Conservation (phyloP, 108 stramenopile species). For the Cylindrotheca fusiformis region DNA sequence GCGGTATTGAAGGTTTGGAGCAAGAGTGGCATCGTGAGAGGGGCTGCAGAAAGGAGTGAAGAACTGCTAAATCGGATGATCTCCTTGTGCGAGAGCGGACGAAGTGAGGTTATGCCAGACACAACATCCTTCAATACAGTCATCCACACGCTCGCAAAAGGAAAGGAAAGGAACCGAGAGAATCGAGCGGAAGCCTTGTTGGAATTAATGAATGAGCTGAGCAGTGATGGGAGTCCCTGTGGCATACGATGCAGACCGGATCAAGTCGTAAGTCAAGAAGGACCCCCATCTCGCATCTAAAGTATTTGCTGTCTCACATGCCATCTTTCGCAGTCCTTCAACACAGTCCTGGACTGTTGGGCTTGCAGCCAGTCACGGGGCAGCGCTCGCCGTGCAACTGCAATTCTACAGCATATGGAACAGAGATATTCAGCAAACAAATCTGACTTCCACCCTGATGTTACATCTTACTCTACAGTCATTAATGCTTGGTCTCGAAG, state of each 20-base stretch:
- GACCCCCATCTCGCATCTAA: not conserved
- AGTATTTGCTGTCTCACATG: not conserved
- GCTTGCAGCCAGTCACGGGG: conserved; percentile 11
- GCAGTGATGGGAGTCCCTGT: conserved; percentile 7
- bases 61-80: conserved; percentile 22
- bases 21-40: conserved; percentile 7
- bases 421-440: conserved; percentile 4
- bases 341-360: conserved; percentile 31
- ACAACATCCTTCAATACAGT: conserved; percentile 65
- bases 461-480: conserved; percentile 16
- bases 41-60: conserved; percentile 11
- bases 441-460: conserved; percentile 10
- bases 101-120: conserved; percentile 37
- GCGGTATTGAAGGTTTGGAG: conserved; percentile 32
- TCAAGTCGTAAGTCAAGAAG: conserved; percentile 7
- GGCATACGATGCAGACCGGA: conserved; percentile 10
- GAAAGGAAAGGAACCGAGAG: conserved; percentile 49
- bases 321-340: conserved; percentile 20
- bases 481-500: conserved; percentile 21
- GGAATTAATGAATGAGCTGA: conserved; percentile 52
- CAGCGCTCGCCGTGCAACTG: conserved; percentile 19
- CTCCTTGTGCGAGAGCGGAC: conserved; percentile 8
- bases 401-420: conserved; percentile 30
- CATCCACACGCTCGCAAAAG: conserved; percentile 63
- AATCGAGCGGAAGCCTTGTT: conserved; percentile 54